Base-by-base conservation (phyloP, 257 asterid species). In the Cinchona pubescens region DNA sequence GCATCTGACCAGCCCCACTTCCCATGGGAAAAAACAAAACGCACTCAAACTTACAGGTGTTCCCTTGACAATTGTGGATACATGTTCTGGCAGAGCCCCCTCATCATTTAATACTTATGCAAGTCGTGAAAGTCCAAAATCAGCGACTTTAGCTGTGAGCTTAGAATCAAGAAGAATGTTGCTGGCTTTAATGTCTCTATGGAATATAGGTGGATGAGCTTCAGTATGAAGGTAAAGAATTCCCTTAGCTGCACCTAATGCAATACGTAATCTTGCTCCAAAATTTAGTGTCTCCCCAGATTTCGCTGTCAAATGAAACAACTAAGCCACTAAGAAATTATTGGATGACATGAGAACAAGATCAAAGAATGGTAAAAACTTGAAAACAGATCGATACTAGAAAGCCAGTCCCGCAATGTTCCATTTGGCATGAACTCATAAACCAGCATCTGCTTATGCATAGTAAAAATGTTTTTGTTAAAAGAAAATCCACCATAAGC, bases 381-480 rank as follows among this genome's bases (percentile, higher is more conserved):
- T 43, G 2, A 27, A 77, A 66, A 11, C 55, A n/a, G 14, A 74
- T 78, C n/a, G 38, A 55, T 81, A 92, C 97, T 96, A 71, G 95
- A 87, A 65, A 93, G 89, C 82, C 91, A 88, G 84, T 93, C 97
- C 34, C 88, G 93, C 60, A 93, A 74, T 34, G 97, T 84, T 58
- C 98, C 97, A 81, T 88, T 91, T 30, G 93, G 87, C 97, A 93
- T 89, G 77, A 86, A 93, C 81, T 93, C 97, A 62, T 93, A 93
- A 69, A 93, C 95, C 70, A 91, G 85, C 93, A 91, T 91, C 96
- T 92, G 97, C 78, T 15, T 30, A 65, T 35, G 40, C 38, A 72
- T n/a, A 82, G 49, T 59, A 68, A 73, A 62, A 53, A 45, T 35
- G 27, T 59, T 46, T 13, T 30, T 51, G n/a, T 3, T 7, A 37